Percentiles rank a stretch among this genome's conserved stretches.
These are phyloP conservation scores for Hapsidospora chrysogenum DNA, from an alignment of 495 filamentous ascomycete genomes.

Conservation along the genomic window DNA sequence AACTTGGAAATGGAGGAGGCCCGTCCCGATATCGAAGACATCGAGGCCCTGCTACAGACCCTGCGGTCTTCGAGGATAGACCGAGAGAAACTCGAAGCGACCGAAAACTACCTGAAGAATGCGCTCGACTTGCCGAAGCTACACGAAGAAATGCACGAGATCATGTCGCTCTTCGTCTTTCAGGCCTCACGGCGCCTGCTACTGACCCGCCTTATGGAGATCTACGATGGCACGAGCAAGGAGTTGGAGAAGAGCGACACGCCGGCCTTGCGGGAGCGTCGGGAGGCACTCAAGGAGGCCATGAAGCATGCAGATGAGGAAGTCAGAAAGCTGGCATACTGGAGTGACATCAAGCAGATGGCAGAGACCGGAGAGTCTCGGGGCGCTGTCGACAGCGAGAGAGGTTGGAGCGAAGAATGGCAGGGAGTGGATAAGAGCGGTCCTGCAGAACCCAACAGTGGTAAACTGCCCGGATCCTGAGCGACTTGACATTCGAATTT, in stretches of 20 bases:
- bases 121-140: conserved; percentile 70
- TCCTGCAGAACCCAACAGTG: conserved; percentile 5
- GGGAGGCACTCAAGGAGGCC: conserved; percentile 37
- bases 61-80: conserved; percentile 62
- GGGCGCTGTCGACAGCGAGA: conserved; percentile 21
- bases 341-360: conserved; percentile 55
- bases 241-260: conserved; percentile 14
- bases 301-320: conserved; percentile 49
- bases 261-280: conserved; percentile 10
- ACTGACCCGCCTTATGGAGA: conserved; percentile 43
- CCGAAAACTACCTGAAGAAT: conserved; percentile 63
- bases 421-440: conserved; percentile 26
- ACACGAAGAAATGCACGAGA: conserved; percentile 59
- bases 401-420: conserved; percentile 29
- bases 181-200: conserved; percentile 72
- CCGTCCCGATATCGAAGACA: conserved; percentile 39
- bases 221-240: conserved; percentile 35
- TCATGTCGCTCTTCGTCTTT: conserved; percentile 78
- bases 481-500: not conserved
- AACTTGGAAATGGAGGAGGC: conserved; percentile 2
- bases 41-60: conserved; percentile 43
- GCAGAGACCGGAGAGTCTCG: conserved; percentile 33
- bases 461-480: not conserved
- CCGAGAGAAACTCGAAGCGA: conserved; percentile 70
- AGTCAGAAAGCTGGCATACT: conserved; percentile 51